Conservation (phyloP, 2,329 filamentous ascomycete species). For the Diaporthe caulivora region DNA sequence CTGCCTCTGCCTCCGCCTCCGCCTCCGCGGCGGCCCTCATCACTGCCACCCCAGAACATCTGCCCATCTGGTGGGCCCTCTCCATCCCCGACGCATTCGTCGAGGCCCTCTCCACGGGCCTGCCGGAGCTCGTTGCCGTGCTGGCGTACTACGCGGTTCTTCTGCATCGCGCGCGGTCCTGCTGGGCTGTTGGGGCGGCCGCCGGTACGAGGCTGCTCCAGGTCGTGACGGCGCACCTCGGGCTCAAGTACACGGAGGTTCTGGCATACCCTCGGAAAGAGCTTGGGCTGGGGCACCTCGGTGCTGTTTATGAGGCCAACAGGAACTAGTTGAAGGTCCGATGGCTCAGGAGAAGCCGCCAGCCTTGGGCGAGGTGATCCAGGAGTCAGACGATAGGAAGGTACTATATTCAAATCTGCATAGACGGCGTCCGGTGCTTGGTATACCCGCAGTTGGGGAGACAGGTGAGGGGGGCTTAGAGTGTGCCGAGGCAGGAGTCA, state of each 20-base stretch:
- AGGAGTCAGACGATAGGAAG: not conserved
- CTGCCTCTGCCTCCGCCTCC: not conserved
- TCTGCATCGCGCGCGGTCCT: constrained; percentile 6
- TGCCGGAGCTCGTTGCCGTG: constrained; percentile 17
- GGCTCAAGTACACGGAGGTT: constrained; percentile 8
- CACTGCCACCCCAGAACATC: not conserved
- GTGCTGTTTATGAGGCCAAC: constrained; percentile 1
- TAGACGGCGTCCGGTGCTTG: not conserved
- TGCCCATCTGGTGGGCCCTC: constrained; percentile 24
- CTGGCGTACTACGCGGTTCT: constrained; percentile 30
- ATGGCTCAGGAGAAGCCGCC: not conserved
- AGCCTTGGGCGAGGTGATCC: not conserved
- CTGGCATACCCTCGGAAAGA: constrained; percentile 11
- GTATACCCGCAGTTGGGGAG: constrained; percentile 5
- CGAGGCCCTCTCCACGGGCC: constrained; percentile 18
- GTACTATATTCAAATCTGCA: not conserved
- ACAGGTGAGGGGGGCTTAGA: not conserved
- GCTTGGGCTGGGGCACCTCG: constrained; percentile 5
- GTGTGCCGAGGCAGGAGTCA: not conserved
- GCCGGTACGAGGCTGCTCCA: constrained; percentile 13
- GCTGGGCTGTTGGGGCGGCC: constrained; percentile 16
- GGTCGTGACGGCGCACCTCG: constrained; percentile 12
- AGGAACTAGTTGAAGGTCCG: not conserved
- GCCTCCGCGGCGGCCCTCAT: not conserved
- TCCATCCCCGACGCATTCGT: constrained; percentile 7